These are phyloP conservation scores for Syzygium malaccense DNA, from an alignment of 441 rosid species.

Conservation along the genomic window DNA sequence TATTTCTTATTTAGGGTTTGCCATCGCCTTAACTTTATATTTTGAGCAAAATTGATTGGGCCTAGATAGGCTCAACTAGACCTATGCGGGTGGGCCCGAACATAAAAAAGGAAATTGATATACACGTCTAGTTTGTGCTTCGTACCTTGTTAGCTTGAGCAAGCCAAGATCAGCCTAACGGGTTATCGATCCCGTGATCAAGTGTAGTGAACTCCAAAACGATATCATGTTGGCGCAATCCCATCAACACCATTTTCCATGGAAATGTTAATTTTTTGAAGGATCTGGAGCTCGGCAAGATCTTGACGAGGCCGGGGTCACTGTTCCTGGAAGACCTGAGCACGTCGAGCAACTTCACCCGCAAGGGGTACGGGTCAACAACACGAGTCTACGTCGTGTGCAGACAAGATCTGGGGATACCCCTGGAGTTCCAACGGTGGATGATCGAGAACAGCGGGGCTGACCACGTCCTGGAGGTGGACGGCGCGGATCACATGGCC, in stretches of 20 bases:
- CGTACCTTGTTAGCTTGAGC: neutral
- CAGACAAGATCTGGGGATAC: conserved; percentile 25
- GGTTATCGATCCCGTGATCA: too few species aligned
- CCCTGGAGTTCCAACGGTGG: conserved; percentile 31
- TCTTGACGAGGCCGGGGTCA: conserved; percentile 31
- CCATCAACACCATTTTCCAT: neutral
- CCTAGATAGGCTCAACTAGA: neutral
- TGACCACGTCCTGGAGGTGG: conserved; percentile 31
- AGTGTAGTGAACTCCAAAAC: too few species aligned
- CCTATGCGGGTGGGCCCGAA: neutral
- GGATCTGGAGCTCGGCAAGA: conserved; percentile 46
- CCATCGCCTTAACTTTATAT: neutral
- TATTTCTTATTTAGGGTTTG: neutral
- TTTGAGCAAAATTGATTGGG: neutral
- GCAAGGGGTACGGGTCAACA: conserved; percentile 29
- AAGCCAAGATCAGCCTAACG: too few species aligned
- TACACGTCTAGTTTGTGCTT: too few species aligned
- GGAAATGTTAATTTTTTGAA: neutral
- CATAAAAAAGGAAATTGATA: neutral
- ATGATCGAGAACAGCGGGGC: conserved; percentile 31
- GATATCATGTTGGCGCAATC: neutral
- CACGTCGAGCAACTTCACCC: conserved; percentile 14
- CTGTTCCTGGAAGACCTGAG: conserved; percentile 30
- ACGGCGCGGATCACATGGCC: conserved; percentile 43
- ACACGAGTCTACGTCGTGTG: conserved; percentile 32